phyloP scores from a whole-genome alignment of 1,139 yeast genomes.

The Blastobotrys raffinosifermentans region DNA sequence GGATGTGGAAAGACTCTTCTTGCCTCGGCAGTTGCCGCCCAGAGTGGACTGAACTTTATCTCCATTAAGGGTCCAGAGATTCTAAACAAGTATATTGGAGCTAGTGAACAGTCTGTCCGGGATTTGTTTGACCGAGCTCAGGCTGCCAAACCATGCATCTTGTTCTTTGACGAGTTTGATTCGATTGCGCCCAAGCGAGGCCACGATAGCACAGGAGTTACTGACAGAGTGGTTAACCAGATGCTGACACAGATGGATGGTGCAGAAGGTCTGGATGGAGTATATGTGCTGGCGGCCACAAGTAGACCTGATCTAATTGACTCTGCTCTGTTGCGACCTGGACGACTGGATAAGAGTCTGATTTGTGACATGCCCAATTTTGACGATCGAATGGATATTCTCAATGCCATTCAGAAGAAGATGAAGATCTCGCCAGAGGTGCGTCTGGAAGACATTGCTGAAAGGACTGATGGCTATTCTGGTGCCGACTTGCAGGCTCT shows the following conservation, averaged over 20 bases:
- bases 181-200: slow-evolving; percentile 98
- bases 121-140: slow-evolving; percentile 92
- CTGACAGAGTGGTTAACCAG: slow-evolving; percentile 95
- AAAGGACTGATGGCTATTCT: slow-evolving; percentile 66
- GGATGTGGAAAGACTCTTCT: slow-evolving; percentile 95
- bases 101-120: slow-evolving; percentile 90
- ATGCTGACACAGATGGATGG: slow-evolving; percentile 99
- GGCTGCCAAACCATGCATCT: slow-evolving; percentile 88
- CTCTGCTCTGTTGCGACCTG: slow-evolving; percentile 91
- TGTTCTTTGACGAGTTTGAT: slow-evolving; percentile 94
- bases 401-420: slow-evolving; percentile 49
- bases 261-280: slow-evolving; percentile 96
- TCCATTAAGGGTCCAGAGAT: slow-evolving; percentile 96
- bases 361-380: slow-evolving; percentile 79
- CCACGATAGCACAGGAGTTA: slow-evolving; percentile 96
- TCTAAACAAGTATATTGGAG: slow-evolving; percentile 93
- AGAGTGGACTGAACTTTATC: slow-evolving; percentile 90
- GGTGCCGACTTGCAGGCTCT: slow-evolving; percentile 96
- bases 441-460: slow-evolving; percentile 51
- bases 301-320: slow-evolving; percentile 93
- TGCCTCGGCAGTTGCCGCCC: slow-evolving; percentile 92
- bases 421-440: slow-evolving; percentile 42
- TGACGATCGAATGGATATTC: slow-evolving; percentile 68
- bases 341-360: slow-evolving; percentile 87
- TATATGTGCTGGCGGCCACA: slow-evolving; percentile 93